Evolutionary conservation across 345 rosid genomes (phyloP), one percentile per base, ranked within the genome.

Genomic region (Conringia planisiliqua): DNA sequence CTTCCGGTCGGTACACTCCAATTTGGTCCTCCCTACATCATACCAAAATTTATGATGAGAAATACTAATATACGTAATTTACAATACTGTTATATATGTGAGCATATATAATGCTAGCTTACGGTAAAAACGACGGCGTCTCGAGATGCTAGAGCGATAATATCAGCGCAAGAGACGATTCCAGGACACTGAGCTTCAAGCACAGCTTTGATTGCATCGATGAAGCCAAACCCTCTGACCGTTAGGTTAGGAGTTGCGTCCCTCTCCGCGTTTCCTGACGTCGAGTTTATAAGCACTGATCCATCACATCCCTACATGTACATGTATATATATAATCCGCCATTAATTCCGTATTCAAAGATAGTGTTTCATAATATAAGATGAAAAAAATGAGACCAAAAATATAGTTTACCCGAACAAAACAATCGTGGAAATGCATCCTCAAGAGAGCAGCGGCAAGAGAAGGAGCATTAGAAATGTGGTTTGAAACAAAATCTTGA

Each of bases 341-440:
- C 5, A 20, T 24, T 60, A 60, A 1, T 16, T 33, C 26, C 1
- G 29, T 71, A 7, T 40, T 32, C 16, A 63, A 18, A 40, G 17
- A 58, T 18, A 66, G 58, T 50, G 54, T 38, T 59, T 0, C 8
- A 48, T 10, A 42, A 13, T 59, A 43, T 32, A 46, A 10, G 12
- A 7, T 6, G 17, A 11, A 17, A 29, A 5, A 13, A 18, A 10
- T 2, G 5, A 6, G 30, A 16, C 48, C 0, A 26, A 47, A 33
- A 36, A 12, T 30, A 20, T 35, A 18, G 56, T 68, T 4, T 44
- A 89, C 97, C 82, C 91, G 67, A 48, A 91, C 96, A 40, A 93
- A 89, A 73, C 95, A 93, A 72, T 93, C 97, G 72, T 93, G 98
- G 77, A 91, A 93, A 55, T 91, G 87, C 98, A 88, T 91, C 79